phyloP scores from a whole-genome alignment of 202 grass and related monocot genomes.

The Setaria viridis region DNA sequence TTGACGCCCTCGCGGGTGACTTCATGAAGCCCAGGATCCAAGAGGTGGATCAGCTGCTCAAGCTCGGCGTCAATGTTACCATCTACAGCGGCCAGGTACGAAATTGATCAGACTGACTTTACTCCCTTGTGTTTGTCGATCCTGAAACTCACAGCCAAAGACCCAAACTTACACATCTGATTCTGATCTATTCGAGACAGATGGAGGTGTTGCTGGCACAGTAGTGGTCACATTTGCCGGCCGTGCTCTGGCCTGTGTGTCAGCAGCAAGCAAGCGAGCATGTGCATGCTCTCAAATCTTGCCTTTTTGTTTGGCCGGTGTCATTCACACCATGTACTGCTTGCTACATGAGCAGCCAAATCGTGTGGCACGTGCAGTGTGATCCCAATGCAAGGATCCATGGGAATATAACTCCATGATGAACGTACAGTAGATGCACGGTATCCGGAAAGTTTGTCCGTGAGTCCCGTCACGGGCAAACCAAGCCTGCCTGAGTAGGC shows the following conservation, averaged over 20 bases:
- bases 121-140: no score
- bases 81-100: constrained; percentile 83
- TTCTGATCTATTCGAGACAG: background rate
- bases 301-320: background rate
- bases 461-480: background rate
- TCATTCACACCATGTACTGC: background rate
- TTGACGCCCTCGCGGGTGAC: constrained; percentile 51
- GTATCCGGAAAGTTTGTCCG: no score
- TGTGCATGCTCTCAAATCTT: background rate
- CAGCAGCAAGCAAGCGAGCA: background rate
- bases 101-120: background rate
- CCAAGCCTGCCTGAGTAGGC: background rate
- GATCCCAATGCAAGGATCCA: no score
- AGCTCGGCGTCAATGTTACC: constrained; percentile 71
- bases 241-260: no score
- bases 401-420: no score
- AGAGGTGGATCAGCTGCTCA: constrained; percentile 87
- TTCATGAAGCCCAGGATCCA: constrained; percentile 93
- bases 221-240: no score
- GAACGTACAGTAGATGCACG: no score
- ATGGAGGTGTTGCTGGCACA: background rate
- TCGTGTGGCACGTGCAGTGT: background rate
- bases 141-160: constrained; percentile 9
- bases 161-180: constrained; percentile 18
- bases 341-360: background rate